phyloP scores from a whole-genome alignment of 495 filamentous ascomycete species.

The Neurospora africana region DNA sequence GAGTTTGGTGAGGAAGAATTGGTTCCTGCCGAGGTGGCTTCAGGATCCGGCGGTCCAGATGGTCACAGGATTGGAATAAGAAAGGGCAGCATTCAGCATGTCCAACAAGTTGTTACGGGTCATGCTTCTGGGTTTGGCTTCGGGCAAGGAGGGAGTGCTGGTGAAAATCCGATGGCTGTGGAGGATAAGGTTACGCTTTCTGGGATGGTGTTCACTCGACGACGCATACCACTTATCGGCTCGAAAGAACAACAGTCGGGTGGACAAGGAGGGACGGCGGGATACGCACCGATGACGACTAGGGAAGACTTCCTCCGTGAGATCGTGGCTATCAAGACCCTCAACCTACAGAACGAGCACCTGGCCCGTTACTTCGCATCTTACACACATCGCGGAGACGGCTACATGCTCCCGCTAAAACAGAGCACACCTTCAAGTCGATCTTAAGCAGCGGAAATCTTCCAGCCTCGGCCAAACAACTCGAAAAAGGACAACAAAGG shows the following conservation, averaged over 20 bases:
- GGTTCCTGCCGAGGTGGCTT: slow-evolving; percentile 58
- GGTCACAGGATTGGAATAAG: slow-evolving; percentile 25
- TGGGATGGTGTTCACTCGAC: slow-evolving; percentile 55
- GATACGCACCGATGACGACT: slow-evolving; percentile 35
- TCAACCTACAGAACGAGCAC: slow-evolving; percentile 61
- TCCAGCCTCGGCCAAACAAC: slow-evolving; percentile 54
- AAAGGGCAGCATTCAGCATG: slow-evolving; percentile 41
- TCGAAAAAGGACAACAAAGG: slow-evolving; percentile 62
- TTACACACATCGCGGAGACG: slow-evolving; percentile 60
- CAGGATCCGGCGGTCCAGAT: not conserved
- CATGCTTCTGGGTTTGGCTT: not conserved
- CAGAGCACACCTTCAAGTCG: slow-evolving; percentile 62
- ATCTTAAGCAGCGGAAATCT: slow-evolving; percentile 53
- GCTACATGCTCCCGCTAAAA: slow-evolving; percentile 65
- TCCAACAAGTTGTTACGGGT: slow-evolving; percentile 10
- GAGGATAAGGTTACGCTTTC: slow-evolving; percentile 58
- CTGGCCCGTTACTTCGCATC: slow-evolving; percentile 71
- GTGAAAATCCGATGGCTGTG: not conserved
- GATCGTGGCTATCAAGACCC: slow-evolving; percentile 43
- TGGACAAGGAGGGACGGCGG: slow-evolving; percentile 36
- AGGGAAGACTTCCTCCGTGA: slow-evolving; percentile 60
- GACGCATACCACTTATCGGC: slow-evolving; percentile 47
- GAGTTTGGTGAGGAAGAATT: slow-evolving; percentile 69
- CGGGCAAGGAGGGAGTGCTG: not conserved
- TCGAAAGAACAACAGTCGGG: not conserved